These are phyloP conservation scores for Pecoramyces ruminantium DNA, from an alignment of 192 early-diverging fungal genomes.

Conservation along the genomic window DNA sequence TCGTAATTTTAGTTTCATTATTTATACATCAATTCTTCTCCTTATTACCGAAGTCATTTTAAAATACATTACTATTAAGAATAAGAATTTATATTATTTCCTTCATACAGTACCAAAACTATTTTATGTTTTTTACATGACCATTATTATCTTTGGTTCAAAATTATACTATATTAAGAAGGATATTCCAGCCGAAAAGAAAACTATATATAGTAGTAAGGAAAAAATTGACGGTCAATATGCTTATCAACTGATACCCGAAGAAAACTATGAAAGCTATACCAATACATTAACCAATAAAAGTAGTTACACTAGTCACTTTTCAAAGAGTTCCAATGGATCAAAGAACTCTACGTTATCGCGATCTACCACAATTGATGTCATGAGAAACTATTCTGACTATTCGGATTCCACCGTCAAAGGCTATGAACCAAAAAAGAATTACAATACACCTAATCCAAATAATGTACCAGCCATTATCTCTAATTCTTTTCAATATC, in stretches of 20 bases:
- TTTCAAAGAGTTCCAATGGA: too few species aligned
- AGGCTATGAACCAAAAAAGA: too few species aligned
- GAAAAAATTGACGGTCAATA: background rate
- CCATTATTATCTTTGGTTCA: background rate
- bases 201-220: background rate
- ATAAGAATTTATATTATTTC: background rate
- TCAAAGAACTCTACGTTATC: background rate
- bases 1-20: background rate
- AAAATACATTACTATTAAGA: background rate
- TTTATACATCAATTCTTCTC: background rate
- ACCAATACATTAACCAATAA: too few species aligned
- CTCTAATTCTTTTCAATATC: too few species aligned
- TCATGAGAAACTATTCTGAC: background rate
- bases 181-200: background rate
- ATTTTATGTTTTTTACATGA: background rate
- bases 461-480: too few species aligned
- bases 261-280: background rate
- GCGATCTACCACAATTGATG: background rate
- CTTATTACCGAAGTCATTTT: background rate
- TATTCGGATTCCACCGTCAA: too few species aligned
- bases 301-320: too few species aligned
- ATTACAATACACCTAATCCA: too few species aligned
- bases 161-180: background rate
- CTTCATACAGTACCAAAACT: background rate
- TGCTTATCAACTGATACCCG: background rate